Percentiles rank a stretch among this genome's conserved stretches.
Evolutionary conservation across 1,139 yeast species (phyloP).

Genomic region (Martiniozyma asiatica): DNA sequence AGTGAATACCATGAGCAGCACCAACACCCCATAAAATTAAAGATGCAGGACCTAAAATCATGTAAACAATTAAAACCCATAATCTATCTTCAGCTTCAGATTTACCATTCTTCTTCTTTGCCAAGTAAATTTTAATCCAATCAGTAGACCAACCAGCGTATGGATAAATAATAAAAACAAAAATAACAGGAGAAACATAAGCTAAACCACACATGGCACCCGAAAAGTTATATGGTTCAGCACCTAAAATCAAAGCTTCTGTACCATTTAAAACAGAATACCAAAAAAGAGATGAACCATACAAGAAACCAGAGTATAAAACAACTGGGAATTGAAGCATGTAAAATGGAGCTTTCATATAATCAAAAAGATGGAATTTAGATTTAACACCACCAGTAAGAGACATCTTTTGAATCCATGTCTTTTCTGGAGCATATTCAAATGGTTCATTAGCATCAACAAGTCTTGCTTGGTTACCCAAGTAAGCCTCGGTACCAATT

Average conservation of each 20-base stretch:
- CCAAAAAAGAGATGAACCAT: constrained; percentile 53
- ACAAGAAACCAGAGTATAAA: constrained; percentile 48
- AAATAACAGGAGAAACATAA: constrained; percentile 30
- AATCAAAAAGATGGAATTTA: constrained; percentile 23
- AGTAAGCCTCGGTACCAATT: constrained; percentile 3
- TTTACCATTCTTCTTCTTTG: constrained; percentile 26
- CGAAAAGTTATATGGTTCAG: constrained; percentile 31
- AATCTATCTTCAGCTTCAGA: constrained; percentile 31
- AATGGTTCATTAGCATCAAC: constrained; percentile 13
- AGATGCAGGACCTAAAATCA: constrained; percentile 27
- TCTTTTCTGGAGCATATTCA: constrained; percentile 21
- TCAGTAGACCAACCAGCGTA: constrained; percentile 28
- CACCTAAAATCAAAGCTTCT: constrained; percentile 24
- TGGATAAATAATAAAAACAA: constrained; percentile 24
- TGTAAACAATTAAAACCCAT: constrained; percentile 26
- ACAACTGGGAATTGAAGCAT: constrained; percentile 42
- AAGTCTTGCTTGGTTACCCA: constrained; percentile 18
- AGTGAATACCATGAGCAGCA: constrained; percentile 29
- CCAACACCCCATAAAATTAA: constrained; percentile 33
- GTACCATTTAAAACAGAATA: constrained; percentile 40
- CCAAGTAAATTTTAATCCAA: constrained; percentile 26
- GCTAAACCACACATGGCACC: constrained; percentile 31
- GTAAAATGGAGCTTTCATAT: constrained; percentile 29
- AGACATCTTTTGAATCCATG: constrained; percentile 25
- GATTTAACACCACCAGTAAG: constrained; percentile 24